Evolutionary conservation across 768 basidiomycete species (phyloP).

Genomic region (Melanogaster broomeanus): DNA sequence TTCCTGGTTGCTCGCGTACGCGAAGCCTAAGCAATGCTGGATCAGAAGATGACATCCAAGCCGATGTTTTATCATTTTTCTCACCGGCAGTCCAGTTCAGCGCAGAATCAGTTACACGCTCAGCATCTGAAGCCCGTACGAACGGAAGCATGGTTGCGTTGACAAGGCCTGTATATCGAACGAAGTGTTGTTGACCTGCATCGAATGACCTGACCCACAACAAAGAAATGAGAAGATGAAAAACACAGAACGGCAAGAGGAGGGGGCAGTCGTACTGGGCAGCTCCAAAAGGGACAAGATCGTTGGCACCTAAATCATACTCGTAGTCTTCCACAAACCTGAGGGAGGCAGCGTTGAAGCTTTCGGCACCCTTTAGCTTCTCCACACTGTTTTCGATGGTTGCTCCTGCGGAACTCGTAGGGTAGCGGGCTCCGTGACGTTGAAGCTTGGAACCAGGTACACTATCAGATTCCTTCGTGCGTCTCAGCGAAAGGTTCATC

Average conservation of each 20-base stretch:
- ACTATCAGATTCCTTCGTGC: background rate
- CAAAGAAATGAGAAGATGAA: slow-evolving; percentile 51
- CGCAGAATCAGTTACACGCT: slow-evolving; percentile 64
- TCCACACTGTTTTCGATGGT: slow-evolving; percentile 47
- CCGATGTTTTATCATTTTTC: background rate
- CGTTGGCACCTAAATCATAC: slow-evolving; percentile 56
- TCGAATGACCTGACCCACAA: slow-evolving; percentile 41
- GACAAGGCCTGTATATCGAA: slow-evolving; percentile 53
- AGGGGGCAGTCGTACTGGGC: slow-evolving; percentile 53
- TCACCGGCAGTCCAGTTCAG: slow-evolving; percentile 66
- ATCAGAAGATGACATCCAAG: background rate
- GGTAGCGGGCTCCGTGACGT: slow-evolving; percentile 77
- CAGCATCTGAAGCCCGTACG: slow-evolving; percentile 45
- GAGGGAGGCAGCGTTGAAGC: slow-evolving; percentile 45
- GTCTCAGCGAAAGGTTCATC: background rate
- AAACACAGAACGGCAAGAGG: no score
- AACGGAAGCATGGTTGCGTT: slow-evolving; percentile 48
- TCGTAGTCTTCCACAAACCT: slow-evolving; percentile 55
- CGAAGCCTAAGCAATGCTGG: slow-evolving; percentile 54
- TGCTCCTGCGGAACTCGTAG: slow-evolving; percentile 47
- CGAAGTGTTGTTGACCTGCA: slow-evolving; percentile 49
- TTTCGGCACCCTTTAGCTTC: slow-evolving; percentile 50
- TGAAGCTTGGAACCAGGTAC: slow-evolving; percentile 50
- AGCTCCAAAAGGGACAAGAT: slow-evolving; percentile 67
- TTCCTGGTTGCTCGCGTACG: slow-evolving; percentile 45